Evolutionary conservation across 495 filamentous ascomycete species (phyloP).

Genomic region (Rostrohypoxylon terebratum): DNA sequence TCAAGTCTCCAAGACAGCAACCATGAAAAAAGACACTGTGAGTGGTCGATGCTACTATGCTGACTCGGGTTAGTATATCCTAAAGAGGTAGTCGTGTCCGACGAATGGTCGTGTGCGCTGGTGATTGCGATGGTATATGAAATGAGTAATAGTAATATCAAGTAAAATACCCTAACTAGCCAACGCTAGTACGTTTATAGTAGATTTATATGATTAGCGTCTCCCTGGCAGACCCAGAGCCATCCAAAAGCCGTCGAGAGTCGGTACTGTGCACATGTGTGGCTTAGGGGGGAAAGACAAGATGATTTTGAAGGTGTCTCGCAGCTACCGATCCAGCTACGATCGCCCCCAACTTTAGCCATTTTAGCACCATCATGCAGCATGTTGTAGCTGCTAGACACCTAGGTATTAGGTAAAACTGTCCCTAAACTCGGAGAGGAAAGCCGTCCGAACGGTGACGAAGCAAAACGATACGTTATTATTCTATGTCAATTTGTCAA

Average conservation of each 20-base stretch:
- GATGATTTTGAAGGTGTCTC: slow-evolving; percentile 34
- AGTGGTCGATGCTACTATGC: slow-evolving; percentile 43
- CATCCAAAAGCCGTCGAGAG: not conserved
- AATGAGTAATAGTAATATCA: slow-evolving; percentile 46
- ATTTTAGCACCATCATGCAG: slow-evolving; percentile 10
- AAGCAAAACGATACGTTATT: slow-evolving; percentile 13
- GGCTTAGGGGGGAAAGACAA: slow-evolving; percentile 33
- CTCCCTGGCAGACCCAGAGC: slow-evolving; percentile 14
- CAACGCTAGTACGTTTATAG: slow-evolving; percentile 37
- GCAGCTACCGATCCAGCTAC: slow-evolving; percentile 33
- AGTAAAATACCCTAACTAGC: slow-evolving; percentile 42
- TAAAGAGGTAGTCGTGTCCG: slow-evolving; percentile 40
- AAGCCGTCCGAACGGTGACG: slow-evolving; percentile 36
- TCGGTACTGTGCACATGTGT: slow-evolving; percentile 42
- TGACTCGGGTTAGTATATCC: slow-evolving; percentile 43
- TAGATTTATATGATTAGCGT: too few relatives aligned
- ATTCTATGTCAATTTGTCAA: not conserved
- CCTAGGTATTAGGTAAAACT: slow-evolving; percentile 30
- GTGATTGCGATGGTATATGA: slow-evolving; percentile 26
- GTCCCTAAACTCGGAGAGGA: slow-evolving; percentile 42
- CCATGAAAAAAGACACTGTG: slow-evolving; percentile 37
- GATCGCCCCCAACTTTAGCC: slow-evolving; percentile 11
- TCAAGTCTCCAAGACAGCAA: slow-evolving; percentile 23
- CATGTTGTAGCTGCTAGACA: not conserved
- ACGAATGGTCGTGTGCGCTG: slow-evolving; percentile 41